These are phyloP conservation scores for Hanseniaspora sp. DNA, from an alignment of 1,139 yeast species.

Conservation along the genomic window DNA sequence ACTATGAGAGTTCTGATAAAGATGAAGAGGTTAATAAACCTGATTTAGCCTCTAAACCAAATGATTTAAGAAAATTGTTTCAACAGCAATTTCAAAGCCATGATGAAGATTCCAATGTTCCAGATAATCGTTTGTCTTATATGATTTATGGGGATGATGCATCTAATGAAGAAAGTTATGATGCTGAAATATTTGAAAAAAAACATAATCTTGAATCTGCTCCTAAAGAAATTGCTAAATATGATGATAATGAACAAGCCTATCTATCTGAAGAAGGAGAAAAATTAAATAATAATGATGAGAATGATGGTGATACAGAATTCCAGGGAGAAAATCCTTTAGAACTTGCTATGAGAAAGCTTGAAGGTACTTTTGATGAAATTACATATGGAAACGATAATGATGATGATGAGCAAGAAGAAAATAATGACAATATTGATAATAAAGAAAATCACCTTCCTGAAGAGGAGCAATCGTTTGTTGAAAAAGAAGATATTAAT, in stretches of 20 bases:
- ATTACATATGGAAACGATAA: neutral
- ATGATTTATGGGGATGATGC: slow-evolving; percentile 13
- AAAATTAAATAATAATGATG: slow-evolving; percentile 16
- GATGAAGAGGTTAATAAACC: neutral
- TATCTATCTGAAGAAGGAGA: slow-evolving; percentile 5
- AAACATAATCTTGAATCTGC: slow-evolving; percentile 19
- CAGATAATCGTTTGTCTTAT: slow-evolving; percentile 1
- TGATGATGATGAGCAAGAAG: slow-evolving; percentile 10
- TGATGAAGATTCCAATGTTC: neutral
- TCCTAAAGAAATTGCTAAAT: slow-evolving; percentile 14
- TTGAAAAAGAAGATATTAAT: neutral
- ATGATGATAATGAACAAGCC: slow-evolving; percentile 1
- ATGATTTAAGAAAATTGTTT: slow-evolving; percentile 13
- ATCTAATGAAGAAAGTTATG: neutral
- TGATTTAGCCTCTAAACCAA: neutral
- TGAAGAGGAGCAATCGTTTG: too few relatives aligned
- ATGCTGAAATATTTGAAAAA: slow-evolving; percentile 17
- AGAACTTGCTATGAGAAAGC: slow-evolving; percentile 58
- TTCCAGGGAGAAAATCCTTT: slow-evolving; percentile 55
- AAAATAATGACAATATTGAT: neutral
- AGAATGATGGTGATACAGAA: slow-evolving; percentile 62
- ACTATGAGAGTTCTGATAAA: neutral
- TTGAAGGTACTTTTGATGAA: slow-evolving; percentile 48
- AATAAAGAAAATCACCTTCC: neutral
- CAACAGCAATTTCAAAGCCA: slow-evolving; percentile 1